phyloP scores from a whole-genome alignment of 2,329 filamentous ascomycete genomes.

The Corinectria fuckeliana region DNA sequence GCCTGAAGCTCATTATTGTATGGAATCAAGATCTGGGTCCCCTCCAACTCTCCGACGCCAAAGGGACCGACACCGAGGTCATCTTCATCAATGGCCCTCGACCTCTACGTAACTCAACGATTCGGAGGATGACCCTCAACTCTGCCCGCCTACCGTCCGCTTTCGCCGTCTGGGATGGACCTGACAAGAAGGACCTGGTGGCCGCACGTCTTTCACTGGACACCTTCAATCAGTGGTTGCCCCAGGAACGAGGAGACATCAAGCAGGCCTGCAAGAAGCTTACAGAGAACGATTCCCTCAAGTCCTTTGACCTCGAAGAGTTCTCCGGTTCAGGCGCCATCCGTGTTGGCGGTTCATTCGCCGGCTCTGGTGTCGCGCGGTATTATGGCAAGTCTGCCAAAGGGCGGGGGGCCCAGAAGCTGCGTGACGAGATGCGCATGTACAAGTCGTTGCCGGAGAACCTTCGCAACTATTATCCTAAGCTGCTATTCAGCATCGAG shows the following conservation, averaged over 20 bases:
- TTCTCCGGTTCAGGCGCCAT: constrained; percentile 2
- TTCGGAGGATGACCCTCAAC: not conserved
- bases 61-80: not conserved
- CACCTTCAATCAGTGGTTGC: not conserved
- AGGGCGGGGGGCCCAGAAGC: constrained; percentile 2
- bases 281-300: not conserved
- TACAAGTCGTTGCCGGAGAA: not conserved
- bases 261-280: not conserved
- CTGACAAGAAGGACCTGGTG: not conserved
- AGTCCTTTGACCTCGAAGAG: constrained; percentile 3
- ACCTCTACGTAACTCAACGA: not conserved
- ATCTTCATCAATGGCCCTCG: not conserved
- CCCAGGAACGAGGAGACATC: not conserved
- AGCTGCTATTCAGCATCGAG: not conserved
- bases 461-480: not conserved
- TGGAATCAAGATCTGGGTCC: constrained; percentile 3
- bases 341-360: constrained; percentile 2
- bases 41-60: not conserved
- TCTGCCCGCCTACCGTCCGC: not conserved
- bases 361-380: not conserved
- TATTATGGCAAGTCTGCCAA: constrained; percentile 2
- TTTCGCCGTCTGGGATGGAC: not conserved
- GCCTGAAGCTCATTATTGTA: constrained; percentile 1
- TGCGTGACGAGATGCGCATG: constrained; percentile 7
- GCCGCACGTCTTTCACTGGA: not conserved